Evolutionary conservation across 306 rosid species (phyloP).

Genomic region (Castanospermum australe): DNA sequence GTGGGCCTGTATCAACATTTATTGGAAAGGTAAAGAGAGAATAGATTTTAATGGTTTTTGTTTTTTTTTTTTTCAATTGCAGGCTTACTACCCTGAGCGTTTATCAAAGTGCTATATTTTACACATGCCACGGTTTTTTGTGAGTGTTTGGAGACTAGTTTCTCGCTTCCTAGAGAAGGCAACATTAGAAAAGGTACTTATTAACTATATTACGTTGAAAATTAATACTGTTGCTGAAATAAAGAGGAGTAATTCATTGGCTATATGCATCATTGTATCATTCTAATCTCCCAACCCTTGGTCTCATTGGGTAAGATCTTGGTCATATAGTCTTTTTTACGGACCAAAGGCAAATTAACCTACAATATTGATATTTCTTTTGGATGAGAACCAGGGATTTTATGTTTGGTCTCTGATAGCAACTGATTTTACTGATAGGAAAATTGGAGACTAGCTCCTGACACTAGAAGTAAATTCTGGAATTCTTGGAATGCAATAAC

Average conservation of each 20-base stretch:
- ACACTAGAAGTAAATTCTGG: too few relatives aligned
- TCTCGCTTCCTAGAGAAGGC: constrained; percentile 83
- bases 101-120: constrained; percentile 66
- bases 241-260: not conserved
- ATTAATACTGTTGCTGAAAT: not conserved
- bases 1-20: not conserved
- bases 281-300: not conserved
- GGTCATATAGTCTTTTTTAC: not conserved
- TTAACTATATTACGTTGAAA: not conserved
- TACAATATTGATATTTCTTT: not conserved
- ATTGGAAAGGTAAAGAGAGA: not conserved
- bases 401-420: not conserved
- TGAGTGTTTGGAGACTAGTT: constrained; percentile 85
- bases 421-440: too few relatives aligned
- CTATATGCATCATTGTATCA: not conserved
- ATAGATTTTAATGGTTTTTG: not conserved
- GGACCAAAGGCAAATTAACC: not conserved
- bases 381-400: not conserved
- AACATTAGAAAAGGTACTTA: constrained; percentile 71
- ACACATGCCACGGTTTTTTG: constrained; percentile 86
- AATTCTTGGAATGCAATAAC: too few relatives aligned
- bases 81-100: constrained; percentile 97
- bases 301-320: not conserved
- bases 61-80: constrained; percentile 26
- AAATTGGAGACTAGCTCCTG: too few relatives aligned